Evolutionary conservation across 345 rosid genomes (phyloP), one percentile per base, ranked within the genome.

Genomic region (Clarkia xantiana): DNA sequence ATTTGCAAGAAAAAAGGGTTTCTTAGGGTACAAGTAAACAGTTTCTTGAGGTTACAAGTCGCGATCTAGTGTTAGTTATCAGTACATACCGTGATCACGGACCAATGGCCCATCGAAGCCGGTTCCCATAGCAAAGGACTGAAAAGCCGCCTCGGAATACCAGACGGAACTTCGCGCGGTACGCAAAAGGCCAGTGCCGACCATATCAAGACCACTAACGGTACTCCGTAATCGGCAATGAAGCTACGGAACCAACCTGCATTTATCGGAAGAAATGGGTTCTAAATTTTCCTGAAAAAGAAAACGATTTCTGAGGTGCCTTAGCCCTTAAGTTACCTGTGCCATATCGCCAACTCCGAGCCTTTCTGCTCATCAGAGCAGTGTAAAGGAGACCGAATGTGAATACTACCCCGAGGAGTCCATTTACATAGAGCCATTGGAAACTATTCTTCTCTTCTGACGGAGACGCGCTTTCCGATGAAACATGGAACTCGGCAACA

Each of bases 311-410:
- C 8, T 29, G 8, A 29, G 36, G 36, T 29, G 9, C 36, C 36
- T 29, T 29, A 29, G 36, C 36, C 8, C 36, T 29, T 29, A 29
- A 29, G 36, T 29, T 29, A 71, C 72, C 67, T 61, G 67, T 47
- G 61, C 76, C 76, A 51, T 69, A 68, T 41, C 45, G 53, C 77
- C 77, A 68, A 40, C 64, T 34, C 39, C 77, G 59, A 36, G 74
- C 77, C 34, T 12, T 58, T 60, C 66, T 65, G 57, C 66, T 67
- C 44, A 54, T 67, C 40, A 64, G 18, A 15, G 68, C 62, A 6
- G 67, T 67, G 20, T 20, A 47, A 18, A 72, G 65, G 16, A 64
- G n/a, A 19, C 67, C 77, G 13, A 64, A 64, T 14, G 72, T 20
- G 56, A 72, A 72, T 47, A 68, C 55, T 11, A 72, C 53, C 13